Evolutionary conservation across 176 grass and related monocot genomes (phyloP).

Genomic region (Typha latifolia): DNA sequence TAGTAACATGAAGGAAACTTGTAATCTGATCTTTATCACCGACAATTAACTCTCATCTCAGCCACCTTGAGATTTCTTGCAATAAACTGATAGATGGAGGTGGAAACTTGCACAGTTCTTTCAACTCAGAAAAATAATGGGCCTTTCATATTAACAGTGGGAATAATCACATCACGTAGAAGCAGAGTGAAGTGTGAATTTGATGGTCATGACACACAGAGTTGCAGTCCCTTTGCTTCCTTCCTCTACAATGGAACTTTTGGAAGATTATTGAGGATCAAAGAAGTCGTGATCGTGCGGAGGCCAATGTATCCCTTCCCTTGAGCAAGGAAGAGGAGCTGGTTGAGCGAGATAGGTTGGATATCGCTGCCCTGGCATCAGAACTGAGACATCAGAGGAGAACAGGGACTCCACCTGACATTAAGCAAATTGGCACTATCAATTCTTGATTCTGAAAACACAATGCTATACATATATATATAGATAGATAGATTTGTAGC

Average conservation of each 20-base stretch:
- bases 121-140: no score
- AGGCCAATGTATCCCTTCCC: constrained; percentile 92
- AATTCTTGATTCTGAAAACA: not conserved
- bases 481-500: no score
- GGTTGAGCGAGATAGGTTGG: constrained; percentile 83
- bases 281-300: constrained; percentile 44
- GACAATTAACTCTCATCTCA: no score
- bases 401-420: constrained; percentile 38
- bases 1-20: no score
- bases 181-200: no score
- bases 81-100: no score
- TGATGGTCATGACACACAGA: no score
- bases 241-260: not conserved
- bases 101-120: no score
- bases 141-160: no score
- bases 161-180: no score
- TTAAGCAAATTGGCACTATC: not conserved
- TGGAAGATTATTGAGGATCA: constrained; percentile 29
- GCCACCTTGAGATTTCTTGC: not conserved
- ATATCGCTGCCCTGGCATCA: constrained; percentile 83
- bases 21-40: no score
- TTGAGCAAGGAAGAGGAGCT: constrained; percentile 60
- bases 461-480: no score
- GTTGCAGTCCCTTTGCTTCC: not conserved
- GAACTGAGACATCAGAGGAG: constrained; percentile 47